A percentile compares a stretch with the other conserved stretches of the same genome.
Evolutionary conservation across 345 rosid species (phyloP).

Genomic region (Zanthoxylum bungeanum): DNA sequence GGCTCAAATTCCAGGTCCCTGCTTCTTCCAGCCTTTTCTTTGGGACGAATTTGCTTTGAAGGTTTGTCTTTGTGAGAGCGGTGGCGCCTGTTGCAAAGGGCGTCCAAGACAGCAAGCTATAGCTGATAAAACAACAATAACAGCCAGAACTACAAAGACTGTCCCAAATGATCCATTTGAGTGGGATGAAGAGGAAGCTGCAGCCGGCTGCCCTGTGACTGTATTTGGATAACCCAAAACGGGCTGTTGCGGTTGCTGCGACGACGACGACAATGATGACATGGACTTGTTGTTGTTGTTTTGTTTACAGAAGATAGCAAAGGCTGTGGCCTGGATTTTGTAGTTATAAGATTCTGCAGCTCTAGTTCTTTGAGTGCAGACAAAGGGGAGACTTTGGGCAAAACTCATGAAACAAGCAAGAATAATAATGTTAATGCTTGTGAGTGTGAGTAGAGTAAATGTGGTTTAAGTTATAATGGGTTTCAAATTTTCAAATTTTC

Average conservation of each 20-base stretch:
- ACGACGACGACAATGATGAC: too few species aligned
- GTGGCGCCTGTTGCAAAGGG: conserved; percentile 36
- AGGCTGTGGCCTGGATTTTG: conserved; percentile 14
- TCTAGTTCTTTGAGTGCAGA: conserved; percentile 56
- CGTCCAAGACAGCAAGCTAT: conserved; percentile 61
- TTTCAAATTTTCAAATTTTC: neutral
- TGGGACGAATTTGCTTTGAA: conserved; percentile 14
- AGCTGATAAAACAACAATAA: conserved; percentile 50
- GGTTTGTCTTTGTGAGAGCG: conserved; percentile 3
- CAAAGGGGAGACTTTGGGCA: conserved; percentile 23
- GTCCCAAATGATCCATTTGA: conserved; percentile 67
- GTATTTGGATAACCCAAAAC: conserved; percentile 50
- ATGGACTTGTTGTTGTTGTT: conserved; percentile 12
- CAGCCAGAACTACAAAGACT: conserved; percentile 59
- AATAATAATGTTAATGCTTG: conserved; percentile 9
- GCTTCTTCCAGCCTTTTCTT: conserved; percentile 26
- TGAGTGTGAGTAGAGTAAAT: conserved; percentile 26
- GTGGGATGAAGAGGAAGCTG: conserved; percentile 29
- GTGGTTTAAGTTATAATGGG: neutral
- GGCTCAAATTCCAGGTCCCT: conserved; percentile 13
- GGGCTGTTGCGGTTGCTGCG: conserved; percentile 41
- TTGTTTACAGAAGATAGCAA: neutral
- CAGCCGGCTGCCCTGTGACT: conserved; percentile 32
- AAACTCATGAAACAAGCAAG: conserved; percentile 34
- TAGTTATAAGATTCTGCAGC: neutral